Base-by-base conservation (phyloP, 2,329 filamentous ascomycete species). In the Apiospora marii region DNA sequence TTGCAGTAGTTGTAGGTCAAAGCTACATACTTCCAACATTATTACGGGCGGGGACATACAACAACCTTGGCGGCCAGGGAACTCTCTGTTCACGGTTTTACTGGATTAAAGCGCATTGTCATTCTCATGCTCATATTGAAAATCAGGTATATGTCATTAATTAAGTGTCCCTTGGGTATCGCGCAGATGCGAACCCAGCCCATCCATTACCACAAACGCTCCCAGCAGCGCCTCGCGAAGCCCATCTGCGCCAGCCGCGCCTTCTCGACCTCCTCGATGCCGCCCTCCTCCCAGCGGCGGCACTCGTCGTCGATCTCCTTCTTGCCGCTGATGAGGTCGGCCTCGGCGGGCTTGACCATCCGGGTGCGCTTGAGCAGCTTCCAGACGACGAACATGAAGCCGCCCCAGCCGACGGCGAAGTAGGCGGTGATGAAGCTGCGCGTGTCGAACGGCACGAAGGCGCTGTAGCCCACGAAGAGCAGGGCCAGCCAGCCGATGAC, bases 311-410 rank as follows among this genome's bases (percentile, higher is more conserved):
- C 91, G 74, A 92, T 89, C 80, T 93, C 92, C 8, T 88, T 88
- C 73, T 93, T 83, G 72, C 92, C 91, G 48, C 88, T 88, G 43
- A 87, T 78, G 61, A 94, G 80, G 79, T 94, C 92, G 0, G 90
- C 87, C 70, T 92, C 88, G 27, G 86, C 82, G 0, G 89, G 84
- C 67, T 83, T 84, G 70, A 87, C 81, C 73, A 88, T 85, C 75
- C 87, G 90, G 0, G 91, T 93, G 78, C 85, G 86, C 80, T 92
- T 89, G 75, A 89, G 72, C 1, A 92, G 12, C 82, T 94, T 95
- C 89, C 91, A 94, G 6, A 85, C 87, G 3, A 92, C 41, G 77
- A 89, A 95, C 13, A 94, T 83, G 6, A 85, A 67, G 49, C 86
- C 76, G 70, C 87, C 87, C 76, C 88, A 89, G 5, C 85, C 84